phyloP scores from a whole-genome alignment of 192 early-diverging fungal genomes.

The Coemansia sp. region DNA sequence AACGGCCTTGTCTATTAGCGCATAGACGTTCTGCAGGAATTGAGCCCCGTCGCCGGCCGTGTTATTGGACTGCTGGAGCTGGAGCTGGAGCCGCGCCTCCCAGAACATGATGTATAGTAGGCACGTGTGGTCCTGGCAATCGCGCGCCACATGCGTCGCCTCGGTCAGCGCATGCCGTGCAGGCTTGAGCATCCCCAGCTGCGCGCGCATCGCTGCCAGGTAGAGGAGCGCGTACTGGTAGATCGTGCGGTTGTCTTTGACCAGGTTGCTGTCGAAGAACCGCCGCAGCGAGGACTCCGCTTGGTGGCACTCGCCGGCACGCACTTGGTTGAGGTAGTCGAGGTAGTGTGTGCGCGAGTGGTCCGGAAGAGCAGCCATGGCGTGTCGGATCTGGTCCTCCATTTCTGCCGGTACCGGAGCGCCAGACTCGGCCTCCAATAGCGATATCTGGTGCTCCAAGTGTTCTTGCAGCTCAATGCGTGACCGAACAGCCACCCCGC shows the following conservation, averaged over 20 bases:
- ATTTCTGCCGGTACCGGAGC: conserved; percentile 11
- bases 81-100: conserved; percentile 23
- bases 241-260: conserved; percentile 16
- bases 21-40: conserved; percentile 4
- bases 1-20: conserved; percentile 29
- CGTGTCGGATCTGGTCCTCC: conserved; percentile 14
- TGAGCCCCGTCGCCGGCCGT: background rate
- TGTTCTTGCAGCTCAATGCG: conserved; percentile 31
- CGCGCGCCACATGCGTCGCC: conserved; percentile 48
- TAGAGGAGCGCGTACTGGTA: conserved; percentile 44
- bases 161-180: conserved; percentile 33
- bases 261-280: conserved; percentile 41
- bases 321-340: conserved; percentile 24
- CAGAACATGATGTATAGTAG: conserved; percentile 33
- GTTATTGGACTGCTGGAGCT: background rate
- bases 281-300: conserved; percentile 24
- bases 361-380: conserved; percentile 9
- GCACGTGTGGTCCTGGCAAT: conserved; percentile 43
- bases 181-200: conserved; percentile 22
- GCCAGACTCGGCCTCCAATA: conserved; percentile 22
- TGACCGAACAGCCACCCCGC: conserved; percentile 5
- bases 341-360: conserved; percentile 37
- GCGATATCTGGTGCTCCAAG: conserved; percentile 24
- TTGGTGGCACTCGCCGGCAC: conserved; percentile 31
- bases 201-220: conserved; percentile 38